Conservation (phyloP, 305 asterid genomes). For the Rubia occidens region DNA sequence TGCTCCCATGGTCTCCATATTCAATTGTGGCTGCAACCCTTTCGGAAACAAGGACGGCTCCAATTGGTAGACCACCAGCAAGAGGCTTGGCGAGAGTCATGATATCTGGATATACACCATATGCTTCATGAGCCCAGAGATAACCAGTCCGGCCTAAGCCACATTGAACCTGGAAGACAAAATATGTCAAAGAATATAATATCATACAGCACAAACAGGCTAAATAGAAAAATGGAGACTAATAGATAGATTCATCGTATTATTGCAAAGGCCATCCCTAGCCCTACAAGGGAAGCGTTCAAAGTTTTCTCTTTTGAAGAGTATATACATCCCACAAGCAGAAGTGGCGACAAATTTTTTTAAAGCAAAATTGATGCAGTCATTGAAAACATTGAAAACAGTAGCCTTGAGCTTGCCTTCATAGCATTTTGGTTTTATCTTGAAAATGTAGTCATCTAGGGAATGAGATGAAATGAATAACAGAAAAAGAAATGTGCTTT, state of each 20-base stretch:
- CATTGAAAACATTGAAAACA: neutral
- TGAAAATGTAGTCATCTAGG: neutral
- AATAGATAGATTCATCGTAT: neutral
- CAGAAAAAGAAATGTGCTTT: neutral
- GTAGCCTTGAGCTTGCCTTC: neutral
- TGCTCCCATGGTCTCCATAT: slow-evolving; percentile 90
- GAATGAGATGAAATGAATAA: neutral
- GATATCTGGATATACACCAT: slow-evolving; percentile 59
- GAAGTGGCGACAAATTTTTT: neutral
- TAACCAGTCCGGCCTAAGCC: slow-evolving; percentile 82
- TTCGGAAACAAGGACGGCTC: slow-evolving; percentile 70
- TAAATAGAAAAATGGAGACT: neutral
- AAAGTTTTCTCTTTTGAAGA: neutral
- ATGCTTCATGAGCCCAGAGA: slow-evolving; percentile 93
- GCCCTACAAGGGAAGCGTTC: neutral
- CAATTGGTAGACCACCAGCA: slow-evolving; percentile 90
- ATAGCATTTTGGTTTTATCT: neutral
- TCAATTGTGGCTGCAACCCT: slow-evolving; percentile 57
- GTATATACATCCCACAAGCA: neutral
- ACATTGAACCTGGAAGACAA: slow-evolving; percentile 59
- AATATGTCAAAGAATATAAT: neutral
- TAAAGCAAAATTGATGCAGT: neutral
- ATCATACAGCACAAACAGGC: neutral
- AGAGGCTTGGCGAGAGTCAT: slow-evolving; percentile 96
- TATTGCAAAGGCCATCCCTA: neutral